Conservation (phyloP, 1,284 basidiomycete species). For the Psilocybe mexicana region DNA sequence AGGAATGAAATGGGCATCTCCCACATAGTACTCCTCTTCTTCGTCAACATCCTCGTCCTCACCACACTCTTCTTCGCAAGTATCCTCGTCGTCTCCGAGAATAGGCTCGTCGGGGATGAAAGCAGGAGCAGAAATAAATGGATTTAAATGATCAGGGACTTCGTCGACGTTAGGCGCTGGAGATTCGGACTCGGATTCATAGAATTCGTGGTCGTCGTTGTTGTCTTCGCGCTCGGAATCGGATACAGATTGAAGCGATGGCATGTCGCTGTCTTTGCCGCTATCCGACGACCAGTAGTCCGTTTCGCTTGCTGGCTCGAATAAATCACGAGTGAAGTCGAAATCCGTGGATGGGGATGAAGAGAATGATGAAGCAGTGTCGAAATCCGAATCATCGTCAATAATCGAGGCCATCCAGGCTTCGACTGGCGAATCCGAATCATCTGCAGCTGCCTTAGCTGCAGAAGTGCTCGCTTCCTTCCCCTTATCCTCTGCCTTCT, state of each 20-base stretch:
- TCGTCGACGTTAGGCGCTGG: too few relatives aligned
- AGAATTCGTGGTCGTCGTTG: too few relatives aligned
- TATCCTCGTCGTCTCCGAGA: too few relatives aligned
- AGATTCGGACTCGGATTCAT: too few relatives aligned
- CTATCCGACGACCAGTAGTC: background rate
- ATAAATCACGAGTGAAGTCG: background rate
- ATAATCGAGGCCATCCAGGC: background rate
- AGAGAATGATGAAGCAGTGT: background rate
- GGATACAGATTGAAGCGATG: background rate
- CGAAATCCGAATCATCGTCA: background rate
- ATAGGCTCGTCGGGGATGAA: too few relatives aligned
- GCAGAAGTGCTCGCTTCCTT: conserved; percentile 1
- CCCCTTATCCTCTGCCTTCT: conserved; percentile 1
- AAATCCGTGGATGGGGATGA: background rate
- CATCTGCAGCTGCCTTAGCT: background rate
- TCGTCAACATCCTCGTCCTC: too few relatives aligned
- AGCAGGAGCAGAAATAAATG: too few relatives aligned
- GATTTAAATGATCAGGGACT: too few relatives aligned
- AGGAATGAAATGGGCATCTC: too few relatives aligned
- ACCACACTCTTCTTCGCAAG: too few relatives aligned
- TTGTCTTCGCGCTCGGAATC: background rate
- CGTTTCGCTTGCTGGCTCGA: background rate
- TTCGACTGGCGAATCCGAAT: background rate
- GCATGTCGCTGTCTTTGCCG: background rate
- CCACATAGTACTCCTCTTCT: too few relatives aligned